phyloP scores from a whole-genome alignment of 805 yeast genomes.

The Tetrapisispora phaffii region DNA sequence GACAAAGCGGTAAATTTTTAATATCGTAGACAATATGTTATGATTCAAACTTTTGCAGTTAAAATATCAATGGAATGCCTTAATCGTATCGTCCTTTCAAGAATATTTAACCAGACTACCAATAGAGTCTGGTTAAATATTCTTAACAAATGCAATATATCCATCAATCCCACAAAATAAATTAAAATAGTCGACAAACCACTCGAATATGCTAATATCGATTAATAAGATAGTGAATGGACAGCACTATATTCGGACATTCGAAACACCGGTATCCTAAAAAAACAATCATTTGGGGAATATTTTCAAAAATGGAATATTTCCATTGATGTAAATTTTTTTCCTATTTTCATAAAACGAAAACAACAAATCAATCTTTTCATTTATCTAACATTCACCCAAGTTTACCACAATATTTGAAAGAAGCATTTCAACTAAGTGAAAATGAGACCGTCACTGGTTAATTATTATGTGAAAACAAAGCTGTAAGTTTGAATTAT shows the following conservation, averaged over 20 bases:
- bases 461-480: not conserved
- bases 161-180: too few relatives aligned
- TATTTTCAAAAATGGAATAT: conserved; percentile 1
- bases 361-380: not conserved
- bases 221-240: not conserved
- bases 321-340: conserved; percentile 1
- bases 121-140: too few relatives aligned
- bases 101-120: too few relatives aligned
- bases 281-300: not conserved
- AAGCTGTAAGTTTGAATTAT: not conserved
- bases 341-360: not conserved
- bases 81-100: too few relatives aligned
- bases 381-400: not conserved
- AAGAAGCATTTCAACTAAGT: not conserved
- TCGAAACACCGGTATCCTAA: conserved; percentile 1
- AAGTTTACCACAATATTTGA: not conserved
- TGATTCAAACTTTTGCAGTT: too few relatives aligned
- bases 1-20: too few relatives aligned
- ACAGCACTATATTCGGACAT: not conserved
- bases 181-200: too few relatives aligned
- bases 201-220: too few relatives aligned
- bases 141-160: too few relatives aligned
- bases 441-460: not conserved
- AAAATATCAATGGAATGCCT: too few relatives aligned
- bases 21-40: too few relatives aligned